Conservation (phyloP, 768 basidiomycete species). For the Filobasidium wieringae region DNA sequence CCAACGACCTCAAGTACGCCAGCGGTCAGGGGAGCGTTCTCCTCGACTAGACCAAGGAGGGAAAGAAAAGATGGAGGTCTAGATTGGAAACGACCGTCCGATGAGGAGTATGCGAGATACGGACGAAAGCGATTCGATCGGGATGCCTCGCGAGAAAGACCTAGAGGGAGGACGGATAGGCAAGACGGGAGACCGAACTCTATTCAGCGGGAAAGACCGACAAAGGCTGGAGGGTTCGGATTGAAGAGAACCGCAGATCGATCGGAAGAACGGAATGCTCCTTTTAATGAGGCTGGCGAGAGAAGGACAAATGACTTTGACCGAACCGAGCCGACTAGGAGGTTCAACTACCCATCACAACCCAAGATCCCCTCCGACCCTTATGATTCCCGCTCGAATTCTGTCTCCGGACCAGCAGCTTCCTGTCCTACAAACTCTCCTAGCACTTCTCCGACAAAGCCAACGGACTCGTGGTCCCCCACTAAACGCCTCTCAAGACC, state of each 20-base stretch:
- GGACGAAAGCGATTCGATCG: too few relatives aligned
- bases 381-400: neutral
- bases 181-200: neutral
- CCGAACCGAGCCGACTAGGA: neutral
- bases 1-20: neutral
- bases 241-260: neutral
- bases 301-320: neutral
- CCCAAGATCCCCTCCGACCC: neutral
- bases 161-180: too few relatives aligned
- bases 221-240: too few relatives aligned
- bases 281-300: neutral
- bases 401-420: neutral
- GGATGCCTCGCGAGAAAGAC: too few relatives aligned
- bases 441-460: too few relatives aligned
- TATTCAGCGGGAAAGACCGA: neutral
- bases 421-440: neutral
- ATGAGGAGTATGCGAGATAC: neutral
- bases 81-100: neutral
- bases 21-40: neutral
- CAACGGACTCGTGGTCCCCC: slow-evolving; percentile 55
- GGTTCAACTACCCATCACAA: neutral
- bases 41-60: neutral
- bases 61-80: neutral
- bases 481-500: slow-evolving; percentile 67
- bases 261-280: neutral